Base-by-base conservation (phyloP, 495 filamentous ascomycete species). In the Neurospora sp. region DNA sequence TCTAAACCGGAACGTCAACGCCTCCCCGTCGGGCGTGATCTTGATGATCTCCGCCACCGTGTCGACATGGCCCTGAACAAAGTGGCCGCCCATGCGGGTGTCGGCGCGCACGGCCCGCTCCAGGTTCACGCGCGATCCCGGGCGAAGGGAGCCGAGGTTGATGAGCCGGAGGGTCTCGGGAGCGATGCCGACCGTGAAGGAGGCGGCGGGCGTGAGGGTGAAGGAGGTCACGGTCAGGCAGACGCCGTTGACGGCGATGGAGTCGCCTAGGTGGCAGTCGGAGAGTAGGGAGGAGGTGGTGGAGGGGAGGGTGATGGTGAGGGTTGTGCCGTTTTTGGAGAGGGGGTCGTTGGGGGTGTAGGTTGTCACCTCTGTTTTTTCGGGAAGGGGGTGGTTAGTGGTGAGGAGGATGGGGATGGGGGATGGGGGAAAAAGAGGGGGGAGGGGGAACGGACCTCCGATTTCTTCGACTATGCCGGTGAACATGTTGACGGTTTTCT, bases 91-190 rank as follows among this genome's bases (percentile, higher is more conserved):
- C 91, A 99, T 97, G 53, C 96, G 92, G 69, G 94, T 97, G 72
- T 90, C 87, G 1, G 93, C 92, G 3, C 89, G 90, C 70, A 98
- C 94, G 4, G 96, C 95, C 10, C 96, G 89, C 83, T 99, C 96
- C 39, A 99, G 92, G 82, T 99, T 98, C 70, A 98, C 94, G 39
- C 79, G 81, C 35, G 82, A 82, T 17, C 68, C 75, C 44, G 83
- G 75, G 6, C 84, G 78, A 17, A 97, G 84, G 27, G 85, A 85
- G 70, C 94, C 94, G 14, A 99, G 92, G 82, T 97, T 97, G 41
- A 96, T 99, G 48, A 96, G 90, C 20, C 96, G 94, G 37, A 99
- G 91, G 9, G 96, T 98, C 82, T 99, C 96, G 75, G 96, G 96
- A 3, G 96, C 93, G 75, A 97, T 90, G 81, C 96, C 95, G 75